Conservation (phyloP, 805 yeast genomes). For the Aciculoconidium aculeatum region DNA sequence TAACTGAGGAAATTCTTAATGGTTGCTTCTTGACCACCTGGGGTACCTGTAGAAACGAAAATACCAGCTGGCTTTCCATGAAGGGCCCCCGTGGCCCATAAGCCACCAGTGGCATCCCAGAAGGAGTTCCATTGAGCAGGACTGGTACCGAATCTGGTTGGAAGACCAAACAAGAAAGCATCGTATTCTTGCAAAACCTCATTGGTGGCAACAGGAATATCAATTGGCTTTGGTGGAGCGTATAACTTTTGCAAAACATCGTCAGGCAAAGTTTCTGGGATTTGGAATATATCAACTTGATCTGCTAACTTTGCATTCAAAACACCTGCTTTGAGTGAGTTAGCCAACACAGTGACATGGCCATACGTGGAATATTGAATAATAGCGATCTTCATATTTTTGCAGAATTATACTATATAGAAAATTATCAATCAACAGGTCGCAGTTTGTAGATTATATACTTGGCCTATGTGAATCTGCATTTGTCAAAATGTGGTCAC, state of each 20-base stretch:
- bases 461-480: neutral
- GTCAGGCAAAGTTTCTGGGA: conserved; percentile 68
- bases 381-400: conserved; percentile 53
- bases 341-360: conserved; percentile 66
- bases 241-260: conserved; percentile 57
- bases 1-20: conserved; percentile 51
- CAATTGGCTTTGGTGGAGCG: conserved; percentile 57
- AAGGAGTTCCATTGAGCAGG: conserved; percentile 74
- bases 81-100: conserved; percentile 69
- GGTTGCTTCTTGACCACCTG: conserved; percentile 77
- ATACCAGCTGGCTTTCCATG: conserved; percentile 70
- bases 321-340: conserved; percentile 62
- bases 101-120: conserved; percentile 72
- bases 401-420: neutral
- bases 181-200: conserved; percentile 59
- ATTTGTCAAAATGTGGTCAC: too few relatives aligned
- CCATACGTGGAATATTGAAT: conserved; percentile 79
- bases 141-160: conserved; percentile 71
- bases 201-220: conserved; percentile 51
- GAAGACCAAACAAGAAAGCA: conserved; percentile 71
- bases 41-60: conserved; percentile 65
- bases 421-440: neutral
- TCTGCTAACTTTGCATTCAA: conserved; percentile 56
- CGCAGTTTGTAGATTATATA: neutral
- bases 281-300: conserved; percentile 65